Base-by-base conservation (phyloP, 345 rosid genomes). In the Brassica carinata region DNA sequence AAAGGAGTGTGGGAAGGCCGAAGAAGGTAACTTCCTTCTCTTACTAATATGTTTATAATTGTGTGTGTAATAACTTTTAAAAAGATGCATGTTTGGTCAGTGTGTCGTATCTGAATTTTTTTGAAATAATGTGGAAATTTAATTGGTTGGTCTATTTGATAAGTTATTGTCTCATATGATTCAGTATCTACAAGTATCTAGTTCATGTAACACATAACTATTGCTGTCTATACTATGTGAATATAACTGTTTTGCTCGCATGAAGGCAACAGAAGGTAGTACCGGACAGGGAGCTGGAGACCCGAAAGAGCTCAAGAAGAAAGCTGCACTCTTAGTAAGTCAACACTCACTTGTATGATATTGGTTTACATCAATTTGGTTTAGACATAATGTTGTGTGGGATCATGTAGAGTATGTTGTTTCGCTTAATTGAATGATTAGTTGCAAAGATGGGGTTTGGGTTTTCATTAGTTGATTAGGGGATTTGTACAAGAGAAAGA, bases 1-100 rank as follows among this genome's bases (percentile, higher is more conserved):
- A 87, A 34, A 85, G 77, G 82, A 82, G 87, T 5, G 82, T 79
- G 6, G 91, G 96, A 6, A 83, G 91, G 8, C 88, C 93, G 1
- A 87, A 69, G 84, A 93, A 91, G 98, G 97, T 91, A 86, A 45
- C 2, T 62, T 64, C 53, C 17, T 14, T 53, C 19, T 43, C 51
- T 43, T 43, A 43, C 51, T 43, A 43, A 43, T 43, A 43, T 43
- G 14, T 29, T 34, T 34, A 34, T 29, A 29, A 29, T 29, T 29
- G 31, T 29, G 31, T 29, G 31, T 29, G 31, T 29, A 29, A 29
- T 29, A 29, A 29, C 31, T 29, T 29, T 29, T 3, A 29, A 29
- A 29, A 29, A 29, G 31, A 29, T 29, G 31, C 31, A 29, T 34
- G 38, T 34, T 34, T 34, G 31, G 8, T 34, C 38, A 5, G 38